Base-by-base conservation (phyloP, 2,329 filamentous ascomycete species). In the Cytospora mali region DNA sequence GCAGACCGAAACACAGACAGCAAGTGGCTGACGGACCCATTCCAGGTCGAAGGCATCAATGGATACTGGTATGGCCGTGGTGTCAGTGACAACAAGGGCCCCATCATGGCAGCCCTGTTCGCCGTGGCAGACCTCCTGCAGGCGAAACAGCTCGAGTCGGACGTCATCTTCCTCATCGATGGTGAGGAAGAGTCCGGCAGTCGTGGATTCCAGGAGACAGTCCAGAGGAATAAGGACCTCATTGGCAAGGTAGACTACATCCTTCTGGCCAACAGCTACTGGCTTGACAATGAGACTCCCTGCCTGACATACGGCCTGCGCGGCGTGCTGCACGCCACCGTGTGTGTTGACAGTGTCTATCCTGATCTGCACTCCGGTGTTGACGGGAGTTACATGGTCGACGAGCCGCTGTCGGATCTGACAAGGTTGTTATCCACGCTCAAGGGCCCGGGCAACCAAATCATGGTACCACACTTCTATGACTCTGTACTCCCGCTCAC, bases 1-100 rank as follows among this genome's bases (percentile, higher is more conserved):
- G 95, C 95, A 0, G 92, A 97, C 68, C 88, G 89, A 42, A 90
- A 90, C 66, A 87, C 89, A 62, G 85, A 57, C 21, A 64, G 86
- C 42, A 94, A 92, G 68, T 99, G 95, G 95, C 83, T 86, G 46
- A 88, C 87, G 1, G 91, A 98, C 66, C 96, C 95, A 0, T 99
- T 98, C 73, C 83, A 88, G n/a, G 83, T 98, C 71, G 89, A 89
- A 56, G 95, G 95, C 4, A 86, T 92, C 61, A 93, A 97, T 69
- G 94, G 95, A 0, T 98, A 94, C 73, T 80, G 98, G 1, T 98
- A 99, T 68, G 95, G 95, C 2, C 90, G 95, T 69, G 95, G 95
- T n/a, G 91, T 96, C 16, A 96, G 93, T 54, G 95, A 99, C 75
- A 98, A 99, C 78, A 99, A 99, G 75, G 95, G 96, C 0, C 95